phyloP scores from a whole-genome alignment of 306 rosid genomes.

The Cucurbita maxima region DNA sequence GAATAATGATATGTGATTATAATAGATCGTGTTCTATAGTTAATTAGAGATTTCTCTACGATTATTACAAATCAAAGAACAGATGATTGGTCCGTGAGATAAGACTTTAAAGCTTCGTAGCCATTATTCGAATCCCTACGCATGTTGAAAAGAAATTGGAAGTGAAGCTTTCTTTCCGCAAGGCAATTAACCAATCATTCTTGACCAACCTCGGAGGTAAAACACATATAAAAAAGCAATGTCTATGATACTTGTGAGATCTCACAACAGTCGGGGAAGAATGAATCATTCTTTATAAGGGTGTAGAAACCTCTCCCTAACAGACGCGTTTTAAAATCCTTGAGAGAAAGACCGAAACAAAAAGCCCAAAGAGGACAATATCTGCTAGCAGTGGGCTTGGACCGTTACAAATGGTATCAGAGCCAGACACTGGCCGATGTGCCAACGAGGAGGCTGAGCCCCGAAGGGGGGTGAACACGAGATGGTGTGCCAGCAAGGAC shows the following conservation, averaged over 20 bases:
- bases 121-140: neutral
- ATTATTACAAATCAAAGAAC: neutral
- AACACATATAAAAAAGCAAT: neutral
- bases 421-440: no score
- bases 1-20: neutral
- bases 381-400: no score
- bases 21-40: neutral
- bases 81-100: neutral
- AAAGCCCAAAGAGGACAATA: no score
- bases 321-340: no score
- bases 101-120: neutral
- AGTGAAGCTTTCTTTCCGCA: neutral
- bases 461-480: no score
- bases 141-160: neutral
- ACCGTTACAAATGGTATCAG: no score
- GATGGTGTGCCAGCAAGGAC: no score
- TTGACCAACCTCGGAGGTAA: neutral
- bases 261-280: no score
- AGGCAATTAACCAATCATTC: neutral
- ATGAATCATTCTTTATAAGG: no score
- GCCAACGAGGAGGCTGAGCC: no score
- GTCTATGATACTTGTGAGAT: neutral
- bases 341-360: no score
- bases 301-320: no score
- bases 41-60: neutral